Evolutionary conservation across 176 grass and related monocot genomes (phyloP), one percentile per base, ranked within the genome.

Genomic region (Carex kokanica): DNA sequence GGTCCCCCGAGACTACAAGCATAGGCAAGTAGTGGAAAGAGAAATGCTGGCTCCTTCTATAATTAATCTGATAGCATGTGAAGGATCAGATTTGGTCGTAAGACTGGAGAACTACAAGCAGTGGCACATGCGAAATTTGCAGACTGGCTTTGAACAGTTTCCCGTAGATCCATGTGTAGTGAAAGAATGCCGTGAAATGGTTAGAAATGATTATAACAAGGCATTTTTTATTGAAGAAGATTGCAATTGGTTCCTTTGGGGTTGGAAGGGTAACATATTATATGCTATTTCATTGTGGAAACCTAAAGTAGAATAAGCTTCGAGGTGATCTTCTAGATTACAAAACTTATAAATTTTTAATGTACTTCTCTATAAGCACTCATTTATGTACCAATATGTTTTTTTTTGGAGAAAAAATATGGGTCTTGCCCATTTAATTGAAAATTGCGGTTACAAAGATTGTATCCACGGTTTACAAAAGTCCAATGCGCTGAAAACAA

Each of bases 251-350:
- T 52, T 88, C 60, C 74, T 88, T 5, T 74, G 80, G 51, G 83
- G 87, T 49, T 88, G 87, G 82, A 88, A 85, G 38, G 83, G 87
- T 23, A 81, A 62, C 13, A 52, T 81, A 56, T 12, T 81, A 1
- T 81, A 72, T 74, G 74, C 87, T 8, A 6, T 85, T 16, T 85
- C 64, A 8, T 52, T 40, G 32, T 88, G 87, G 87, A 81, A 85
- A 64, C 77, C 75, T 56, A 10, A 74, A 27, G 25, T 27, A 38
- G 25, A 20, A 36, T 36, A 36, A 36, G 34, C 34, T 36, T 36
- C 2, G 4, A 36, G 34, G 34, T 36, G 3, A 36, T 36, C 34
- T 36, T 36, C 34, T 36, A 36, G 34, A 3, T 36, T 36, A 36
- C 34, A 36, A 0, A 36, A 36, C 34, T 36, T 36, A 36, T 1